Conservation (phyloP, 2,329 filamentous ascomycete genomes). For the Aspergillus sp. region DNA sequence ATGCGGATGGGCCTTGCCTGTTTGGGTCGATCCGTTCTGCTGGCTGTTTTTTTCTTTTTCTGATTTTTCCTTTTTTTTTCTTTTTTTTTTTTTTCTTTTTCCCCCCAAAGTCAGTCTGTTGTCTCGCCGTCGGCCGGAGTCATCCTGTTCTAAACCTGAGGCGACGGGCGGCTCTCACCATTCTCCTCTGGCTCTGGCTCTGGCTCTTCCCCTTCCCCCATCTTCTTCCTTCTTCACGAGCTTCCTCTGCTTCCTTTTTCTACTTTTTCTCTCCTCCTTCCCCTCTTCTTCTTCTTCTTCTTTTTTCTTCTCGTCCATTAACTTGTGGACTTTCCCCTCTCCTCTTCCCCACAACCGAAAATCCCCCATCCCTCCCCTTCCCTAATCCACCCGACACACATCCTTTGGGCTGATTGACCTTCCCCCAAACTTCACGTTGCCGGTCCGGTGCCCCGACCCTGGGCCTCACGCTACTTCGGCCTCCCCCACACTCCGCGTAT, state of each 20-base stretch:
- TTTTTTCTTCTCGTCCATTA: constrained; percentile 4
- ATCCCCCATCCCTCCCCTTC: neutral
- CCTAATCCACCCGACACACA: constrained; percentile 4
- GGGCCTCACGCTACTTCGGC: constrained; percentile 22
- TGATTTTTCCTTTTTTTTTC: too few species aligned
- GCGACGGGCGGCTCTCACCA: neutral
- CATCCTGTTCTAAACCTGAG: constrained; percentile 6
- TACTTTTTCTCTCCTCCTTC: constrained; percentile 12
- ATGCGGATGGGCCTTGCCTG: neutral
- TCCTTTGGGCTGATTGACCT: neutral
- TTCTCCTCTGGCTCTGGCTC: constrained; percentile 26
- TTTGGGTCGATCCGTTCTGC: constrained; percentile 1
- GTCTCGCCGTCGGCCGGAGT: neutral
- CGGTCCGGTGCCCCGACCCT: constrained; percentile 36
- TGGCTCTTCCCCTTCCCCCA: constrained; percentile 17
- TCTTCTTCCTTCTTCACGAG: constrained; percentile 20
- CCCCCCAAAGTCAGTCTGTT: neutral
- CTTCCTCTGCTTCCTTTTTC: constrained; percentile 15
- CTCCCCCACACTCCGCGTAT: constrained; percentile 41
- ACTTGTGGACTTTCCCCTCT: constrained; percentile 5
- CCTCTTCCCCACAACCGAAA: constrained; percentile 14
- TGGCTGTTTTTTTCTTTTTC: too few species aligned
- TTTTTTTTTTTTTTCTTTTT: too few species aligned
- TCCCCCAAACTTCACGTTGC: constrained; percentile 20
- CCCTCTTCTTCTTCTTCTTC: constrained; percentile 12